Conservation (phyloP, 1,284 basidiomycete species). For the Ganoderma sinense region DNA sequence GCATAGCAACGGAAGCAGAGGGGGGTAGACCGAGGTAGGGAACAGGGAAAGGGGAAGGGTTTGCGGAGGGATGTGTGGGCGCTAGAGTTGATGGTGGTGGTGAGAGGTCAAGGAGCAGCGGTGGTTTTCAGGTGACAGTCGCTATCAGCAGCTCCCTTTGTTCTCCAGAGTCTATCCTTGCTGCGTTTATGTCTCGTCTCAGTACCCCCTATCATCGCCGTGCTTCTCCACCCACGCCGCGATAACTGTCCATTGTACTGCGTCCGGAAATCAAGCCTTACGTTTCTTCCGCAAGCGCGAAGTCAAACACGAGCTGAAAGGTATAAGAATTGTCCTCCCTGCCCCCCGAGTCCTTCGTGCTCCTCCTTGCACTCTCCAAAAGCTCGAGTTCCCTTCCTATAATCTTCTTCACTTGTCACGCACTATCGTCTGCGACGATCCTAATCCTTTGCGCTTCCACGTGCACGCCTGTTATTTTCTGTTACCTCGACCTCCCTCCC, state of each 20-base stretch:
- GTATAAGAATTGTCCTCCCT: neutral
- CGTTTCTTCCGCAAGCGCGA: neutral
- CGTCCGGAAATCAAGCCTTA: neutral
- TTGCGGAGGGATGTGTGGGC: no score
- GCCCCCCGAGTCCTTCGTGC: neutral
- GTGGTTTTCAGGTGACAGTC: neutral
- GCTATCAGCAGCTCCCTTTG: slow-evolving; percentile 8
- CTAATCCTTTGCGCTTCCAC: neutral
- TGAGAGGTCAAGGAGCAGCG: no score
- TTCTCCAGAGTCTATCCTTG: slow-evolving; percentile 6
- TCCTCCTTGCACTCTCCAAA: neutral
- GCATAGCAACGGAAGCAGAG: no score
- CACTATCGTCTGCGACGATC: slow-evolving; percentile 32
- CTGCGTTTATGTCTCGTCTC: slow-evolving; percentile 8
- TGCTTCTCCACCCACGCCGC: neutral
- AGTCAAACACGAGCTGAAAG: neutral
- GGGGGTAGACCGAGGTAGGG: no score
- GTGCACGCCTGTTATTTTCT: neutral
- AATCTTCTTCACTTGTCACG: neutral
- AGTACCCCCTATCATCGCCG: neutral
- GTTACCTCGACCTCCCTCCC: neutral
- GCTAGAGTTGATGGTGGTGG: no score
- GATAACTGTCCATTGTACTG: slow-evolving; percentile 7
- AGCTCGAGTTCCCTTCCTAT: neutral
- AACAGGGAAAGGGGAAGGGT: no score